These are phyloP conservation scores for Macrolepiota albuminosa DNA, from an alignment of 768 basidiomycete species.

Conservation along the genomic window DNA sequence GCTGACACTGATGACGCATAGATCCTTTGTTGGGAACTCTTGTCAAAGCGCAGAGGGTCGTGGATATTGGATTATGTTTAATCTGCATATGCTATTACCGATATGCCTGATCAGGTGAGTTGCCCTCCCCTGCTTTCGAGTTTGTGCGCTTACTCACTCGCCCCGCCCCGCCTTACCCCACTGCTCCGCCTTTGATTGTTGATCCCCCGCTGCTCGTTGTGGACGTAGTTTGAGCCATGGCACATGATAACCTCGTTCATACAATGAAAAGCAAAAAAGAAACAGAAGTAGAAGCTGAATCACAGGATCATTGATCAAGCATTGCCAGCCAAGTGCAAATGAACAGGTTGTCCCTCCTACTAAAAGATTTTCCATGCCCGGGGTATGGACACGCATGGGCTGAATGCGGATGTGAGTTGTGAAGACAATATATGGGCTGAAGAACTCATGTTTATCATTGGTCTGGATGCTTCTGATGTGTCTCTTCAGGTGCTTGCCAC, in stretches of 20 bases:
- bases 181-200: too few relatives aligned
- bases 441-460: conserved; percentile 80
- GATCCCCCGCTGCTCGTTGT: background rate
- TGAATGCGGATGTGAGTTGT: conserved; percentile 20
- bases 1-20: conserved; percentile 13
- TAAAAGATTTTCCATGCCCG: conserved; percentile 67
- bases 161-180: too few relatives aligned
- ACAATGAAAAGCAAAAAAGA: conserved; percentile 31
- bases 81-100: conserved; percentile 86
- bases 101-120: conserved; percentile 83
- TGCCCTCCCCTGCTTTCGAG: too few relatives aligned
- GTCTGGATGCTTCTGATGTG: conserved; percentile 89
- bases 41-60: conserved; percentile 84
- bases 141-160: conserved; percentile 5
- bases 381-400: conserved; percentile 58
- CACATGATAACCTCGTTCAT: conserved; percentile 96
- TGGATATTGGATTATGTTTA: conserved; percentile 98
- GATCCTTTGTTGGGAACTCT: conserved; percentile 97
- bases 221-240: conserved; percentile 84
- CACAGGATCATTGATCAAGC: conserved; percentile 6
- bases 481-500: conserved; percentile 87
- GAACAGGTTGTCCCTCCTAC: conserved; percentile 72
- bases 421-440: background rate
- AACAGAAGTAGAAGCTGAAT: too few relatives aligned
- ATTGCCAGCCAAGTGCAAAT: conserved; percentile 42